phyloP scores from a whole-genome alignment of 345 rosid species.

The Sonneratia alba region DNA sequence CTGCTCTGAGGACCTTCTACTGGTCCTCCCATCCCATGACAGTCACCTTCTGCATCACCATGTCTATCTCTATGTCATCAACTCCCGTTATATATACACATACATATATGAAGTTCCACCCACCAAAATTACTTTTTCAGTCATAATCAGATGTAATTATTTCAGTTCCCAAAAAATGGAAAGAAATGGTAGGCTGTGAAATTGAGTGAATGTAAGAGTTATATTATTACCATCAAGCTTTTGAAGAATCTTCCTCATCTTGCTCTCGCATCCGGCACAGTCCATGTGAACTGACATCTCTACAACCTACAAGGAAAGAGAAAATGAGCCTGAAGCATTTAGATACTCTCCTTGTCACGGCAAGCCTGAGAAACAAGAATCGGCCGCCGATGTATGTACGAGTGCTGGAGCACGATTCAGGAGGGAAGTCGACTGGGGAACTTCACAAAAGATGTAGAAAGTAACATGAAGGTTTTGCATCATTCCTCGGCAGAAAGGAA shows the following conservation, averaged over 20 bases:
- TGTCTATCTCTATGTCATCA: conserved; percentile 50
- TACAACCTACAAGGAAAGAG: conserved; percentile 30
- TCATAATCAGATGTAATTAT: too few species aligned
- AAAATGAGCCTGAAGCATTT: background rate
- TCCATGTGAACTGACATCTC: conserved; percentile 69
- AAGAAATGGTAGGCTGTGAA: background rate
- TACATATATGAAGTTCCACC: background rate
- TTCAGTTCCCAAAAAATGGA: too few species aligned
- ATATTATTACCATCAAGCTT: conserved; percentile 45
- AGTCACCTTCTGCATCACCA: conserved; percentile 58
- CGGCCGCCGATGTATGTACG: background rate
- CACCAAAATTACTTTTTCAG: background rate
- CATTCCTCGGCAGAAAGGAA: too few species aligned
- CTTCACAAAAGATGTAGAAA: background rate
- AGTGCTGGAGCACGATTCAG: too few species aligned
- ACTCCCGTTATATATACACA: conserved; percentile 34
- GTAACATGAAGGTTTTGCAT: background rate
- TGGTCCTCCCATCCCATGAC: conserved; percentile 63
- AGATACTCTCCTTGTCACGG: too few species aligned
- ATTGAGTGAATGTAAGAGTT: background rate
- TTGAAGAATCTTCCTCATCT: conserved; percentile 46
- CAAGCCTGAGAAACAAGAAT: background rate
- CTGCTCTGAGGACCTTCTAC: conserved; percentile 50
- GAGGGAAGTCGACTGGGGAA: too few species aligned
- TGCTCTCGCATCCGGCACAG: conserved; percentile 59